Conservation (phyloP, 306 rosid genomes). For the Trifolium repens region DNA sequence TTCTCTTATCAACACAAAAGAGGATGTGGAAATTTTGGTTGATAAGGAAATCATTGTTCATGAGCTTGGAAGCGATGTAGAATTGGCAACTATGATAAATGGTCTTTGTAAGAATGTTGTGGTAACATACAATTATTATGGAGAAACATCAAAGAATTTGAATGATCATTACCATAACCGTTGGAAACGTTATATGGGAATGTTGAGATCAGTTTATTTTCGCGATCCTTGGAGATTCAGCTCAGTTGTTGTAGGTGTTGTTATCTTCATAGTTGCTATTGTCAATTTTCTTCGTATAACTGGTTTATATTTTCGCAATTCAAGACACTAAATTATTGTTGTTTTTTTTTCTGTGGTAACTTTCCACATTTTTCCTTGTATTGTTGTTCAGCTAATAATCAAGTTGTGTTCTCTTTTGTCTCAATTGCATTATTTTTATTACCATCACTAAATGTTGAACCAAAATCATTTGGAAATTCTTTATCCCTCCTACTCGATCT, state of each 20-base stretch:
- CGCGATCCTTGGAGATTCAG: background rate
- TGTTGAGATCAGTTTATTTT: background rate
- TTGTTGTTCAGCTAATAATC: background rate
- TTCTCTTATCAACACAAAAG: background rate
- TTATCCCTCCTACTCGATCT: too few species aligned
- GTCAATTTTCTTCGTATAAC: background rate
- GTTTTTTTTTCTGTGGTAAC: background rate
- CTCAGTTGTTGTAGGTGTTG: background rate
- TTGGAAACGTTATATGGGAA: background rate
- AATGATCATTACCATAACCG: background rate
- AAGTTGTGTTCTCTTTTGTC: background rate
- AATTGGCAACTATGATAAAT: background rate
- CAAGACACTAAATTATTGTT: background rate
- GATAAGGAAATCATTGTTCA: background rate
- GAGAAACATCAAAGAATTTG: background rate
- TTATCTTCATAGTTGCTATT: background rate
- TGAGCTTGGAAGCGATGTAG: background rate
- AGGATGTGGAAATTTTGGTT: background rate
- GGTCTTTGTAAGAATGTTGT: background rate
- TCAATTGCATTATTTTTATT: background rate
- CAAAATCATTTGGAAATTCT: too few species aligned
- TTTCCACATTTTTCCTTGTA: background rate
- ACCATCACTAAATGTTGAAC: background rate
- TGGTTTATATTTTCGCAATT: background rate
- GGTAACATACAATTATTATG: background rate